Evolutionary conservation across 495 filamentous ascomycete genomes (phyloP), one percentile per base, ranked within the genome.

Genomic region (Penicillium macrosclerotiorum): DNA sequence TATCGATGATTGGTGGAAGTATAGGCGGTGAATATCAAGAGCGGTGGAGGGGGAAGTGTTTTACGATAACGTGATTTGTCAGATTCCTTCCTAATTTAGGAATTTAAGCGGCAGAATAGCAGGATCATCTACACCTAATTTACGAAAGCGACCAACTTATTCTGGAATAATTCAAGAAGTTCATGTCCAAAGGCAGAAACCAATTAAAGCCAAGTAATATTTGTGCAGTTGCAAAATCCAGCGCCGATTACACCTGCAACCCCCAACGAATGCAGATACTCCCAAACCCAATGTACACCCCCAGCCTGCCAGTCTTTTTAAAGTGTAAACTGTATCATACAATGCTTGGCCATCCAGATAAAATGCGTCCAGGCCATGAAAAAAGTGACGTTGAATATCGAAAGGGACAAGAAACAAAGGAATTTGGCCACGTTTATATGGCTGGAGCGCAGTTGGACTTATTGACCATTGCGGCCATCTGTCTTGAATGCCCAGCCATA

Each of bases 401-500:
- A 19, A 38, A 30, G 16, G 19, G 31, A 40, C 7, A 42, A n/a
- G 5, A 20, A 13, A 25, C 11, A 20, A 31, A 6, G 3, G 18
- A n/a, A n/a, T 13, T 11, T 8, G 8, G 4, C 5, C 11, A 19
- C n/a, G n/a, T n/a, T n/a, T n/a, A n/a, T n/a, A n/a, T n/a, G n/a
- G n/a, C n/a, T n/a, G n/a, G n/a, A n/a, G n/a, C n/a, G n/a, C n/a
- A n/a, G n/a, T n/a, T n/a, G n/a, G n/a, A n/a, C n/a, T n/a, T 13
- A 42, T 1, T 25, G 8, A 9, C 27, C 18, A 7, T 24, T 17
- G 11, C 24, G 8, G 20, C 33, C 47, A 25, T 53, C 51, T 47
- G 37, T 57, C 13, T 34, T 14, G 16, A 53, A 57, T 7, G 64
- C 23, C 37, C 40, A 37, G 23, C 61, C 57, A 22, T 60, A 60